phyloP scores from a whole-genome alignment of 176 grass and related monocot species.

The Musa beccarii region DNA sequence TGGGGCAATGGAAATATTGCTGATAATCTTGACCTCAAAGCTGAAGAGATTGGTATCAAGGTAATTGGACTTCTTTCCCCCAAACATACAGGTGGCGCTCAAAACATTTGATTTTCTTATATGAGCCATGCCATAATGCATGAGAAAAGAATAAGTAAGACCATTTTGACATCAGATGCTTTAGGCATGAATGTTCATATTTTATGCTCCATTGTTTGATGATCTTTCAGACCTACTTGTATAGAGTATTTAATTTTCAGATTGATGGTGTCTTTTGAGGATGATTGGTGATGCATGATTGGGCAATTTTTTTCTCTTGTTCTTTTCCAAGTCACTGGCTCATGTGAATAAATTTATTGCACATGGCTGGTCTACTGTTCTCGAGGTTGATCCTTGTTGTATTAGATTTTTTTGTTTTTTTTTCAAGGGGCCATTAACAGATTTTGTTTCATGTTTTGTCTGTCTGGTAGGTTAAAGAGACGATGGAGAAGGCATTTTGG shows the following conservation, averaged over 20 bases:
- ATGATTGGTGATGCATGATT: too few species aligned
- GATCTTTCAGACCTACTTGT: too few species aligned
- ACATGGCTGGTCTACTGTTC: neutral
- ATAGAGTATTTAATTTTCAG: too few species aligned
- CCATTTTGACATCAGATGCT: too few species aligned
- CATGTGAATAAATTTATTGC: neutral
- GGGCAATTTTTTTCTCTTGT: neutral
- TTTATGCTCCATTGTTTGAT: too few species aligned
- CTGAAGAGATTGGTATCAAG: constrained; percentile 42
- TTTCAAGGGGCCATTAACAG: neutral
- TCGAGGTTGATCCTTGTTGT: neutral
- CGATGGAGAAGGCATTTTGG: constrained; percentile 91
- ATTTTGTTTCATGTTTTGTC: constrained; percentile 4
- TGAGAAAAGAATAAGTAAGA: too few species aligned
- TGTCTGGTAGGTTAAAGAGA: constrained; percentile 51
- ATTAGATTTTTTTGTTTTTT: too few species aligned
- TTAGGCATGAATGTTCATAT: too few species aligned
- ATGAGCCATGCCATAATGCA: too few species aligned
- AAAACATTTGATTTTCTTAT: too few species aligned
- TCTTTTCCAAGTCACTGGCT: neutral
- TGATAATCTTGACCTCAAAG: constrained; percentile 29
- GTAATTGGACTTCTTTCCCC: constrained; percentile 18
- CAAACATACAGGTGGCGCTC: too few species aligned
- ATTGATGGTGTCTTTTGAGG: too few species aligned
- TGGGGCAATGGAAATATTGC: constrained; percentile 27